These are phyloP conservation scores for Trifolium repens DNA, from an alignment of 306 rosid species.

Conservation along the genomic window DNA sequence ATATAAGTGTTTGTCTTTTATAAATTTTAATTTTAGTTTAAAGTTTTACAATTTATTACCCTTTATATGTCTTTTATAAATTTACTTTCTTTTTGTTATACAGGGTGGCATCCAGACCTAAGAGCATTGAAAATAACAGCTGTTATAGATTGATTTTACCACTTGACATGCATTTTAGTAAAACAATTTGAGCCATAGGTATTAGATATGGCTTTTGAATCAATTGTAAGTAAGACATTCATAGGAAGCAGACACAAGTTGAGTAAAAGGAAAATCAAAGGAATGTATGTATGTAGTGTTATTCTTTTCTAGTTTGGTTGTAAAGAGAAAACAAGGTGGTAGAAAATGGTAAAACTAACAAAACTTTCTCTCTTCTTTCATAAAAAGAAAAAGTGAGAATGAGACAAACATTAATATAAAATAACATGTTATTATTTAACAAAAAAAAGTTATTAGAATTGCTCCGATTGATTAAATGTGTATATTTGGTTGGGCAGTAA, in stretches of 20 bases:
- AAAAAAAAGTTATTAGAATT: too few species aligned
- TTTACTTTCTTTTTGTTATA: slow-evolving; percentile 13
- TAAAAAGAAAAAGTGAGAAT: not conserved
- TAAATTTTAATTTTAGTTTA: not conserved
- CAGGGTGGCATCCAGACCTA: not conserved
- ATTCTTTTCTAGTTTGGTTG: not conserved
- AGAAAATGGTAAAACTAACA: not conserved
- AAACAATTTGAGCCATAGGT: slow-evolving; percentile 9
- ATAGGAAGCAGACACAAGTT: not conserved
- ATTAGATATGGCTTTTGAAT: slow-evolving; percentile 8
- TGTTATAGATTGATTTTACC: slow-evolving; percentile 3
- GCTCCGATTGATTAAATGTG: too few species aligned
- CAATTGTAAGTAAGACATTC: not conserved
- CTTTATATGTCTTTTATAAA: not conserved
- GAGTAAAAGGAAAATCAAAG: not conserved
- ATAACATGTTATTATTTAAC: not conserved
- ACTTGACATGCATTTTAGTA: slow-evolving; percentile 17
- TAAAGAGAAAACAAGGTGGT: not conserved
- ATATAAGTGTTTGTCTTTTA: not conserved
- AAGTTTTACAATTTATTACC: not conserved
- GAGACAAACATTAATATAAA: not conserved
- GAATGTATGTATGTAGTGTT: not conserved
- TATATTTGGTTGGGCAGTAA: too few species aligned
- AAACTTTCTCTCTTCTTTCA: not conserved
- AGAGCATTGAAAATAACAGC: slow-evolving; percentile 6